phyloP scores from a whole-genome alignment of 352 stramenopile genomes.

The Phytophthora litchii region DNA sequence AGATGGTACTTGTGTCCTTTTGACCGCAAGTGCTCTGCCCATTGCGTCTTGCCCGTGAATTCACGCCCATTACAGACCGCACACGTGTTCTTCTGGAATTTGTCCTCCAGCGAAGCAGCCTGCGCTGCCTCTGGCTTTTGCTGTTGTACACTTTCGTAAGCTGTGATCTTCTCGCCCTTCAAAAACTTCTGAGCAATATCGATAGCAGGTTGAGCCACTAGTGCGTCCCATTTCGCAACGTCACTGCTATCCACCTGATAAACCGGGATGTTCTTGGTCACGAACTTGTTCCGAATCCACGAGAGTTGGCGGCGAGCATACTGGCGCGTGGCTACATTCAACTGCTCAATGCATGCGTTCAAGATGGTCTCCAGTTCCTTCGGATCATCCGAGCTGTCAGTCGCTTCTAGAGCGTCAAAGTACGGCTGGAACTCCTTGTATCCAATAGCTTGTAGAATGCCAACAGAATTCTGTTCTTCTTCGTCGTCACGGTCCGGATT shows the following conservation, averaged over 20 bases:
- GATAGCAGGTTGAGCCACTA: conserved; percentile 63
- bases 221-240: conserved; percentile 56
- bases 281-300: conserved; percentile 90
- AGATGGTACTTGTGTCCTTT: conserved; percentile 87
- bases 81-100: conserved; percentile 70
- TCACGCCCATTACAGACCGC: conserved; percentile 65
- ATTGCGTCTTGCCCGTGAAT: conserved; percentile 74
- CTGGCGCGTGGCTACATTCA: conserved; percentile 84
- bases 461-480: conserved; percentile 57
- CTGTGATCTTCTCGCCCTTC: conserved; percentile 30
- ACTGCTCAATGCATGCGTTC: conserved; percentile 68
- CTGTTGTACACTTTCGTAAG: conserved; percentile 52
- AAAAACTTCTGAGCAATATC: conserved; percentile 73
- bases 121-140: conserved; percentile 47
- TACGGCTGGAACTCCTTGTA: conserved; percentile 92
- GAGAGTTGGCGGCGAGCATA: conserved; percentile 87
- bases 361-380: conserved; percentile 51
- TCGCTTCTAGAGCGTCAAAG: conserved; percentile 62
- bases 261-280: conserved; percentile 84
- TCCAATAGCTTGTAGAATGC: conserved; percentile 89
- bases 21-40: conserved; percentile 73
- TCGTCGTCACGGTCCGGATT: conserved; percentile 17
- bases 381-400: conserved; percentile 20
- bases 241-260: conserved; percentile 88
- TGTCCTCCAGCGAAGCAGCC: conserved; percentile 50